Conservation (phyloP, 371 early-diverging fungal genomes). For the Haplosporangium sp. region DNA sequence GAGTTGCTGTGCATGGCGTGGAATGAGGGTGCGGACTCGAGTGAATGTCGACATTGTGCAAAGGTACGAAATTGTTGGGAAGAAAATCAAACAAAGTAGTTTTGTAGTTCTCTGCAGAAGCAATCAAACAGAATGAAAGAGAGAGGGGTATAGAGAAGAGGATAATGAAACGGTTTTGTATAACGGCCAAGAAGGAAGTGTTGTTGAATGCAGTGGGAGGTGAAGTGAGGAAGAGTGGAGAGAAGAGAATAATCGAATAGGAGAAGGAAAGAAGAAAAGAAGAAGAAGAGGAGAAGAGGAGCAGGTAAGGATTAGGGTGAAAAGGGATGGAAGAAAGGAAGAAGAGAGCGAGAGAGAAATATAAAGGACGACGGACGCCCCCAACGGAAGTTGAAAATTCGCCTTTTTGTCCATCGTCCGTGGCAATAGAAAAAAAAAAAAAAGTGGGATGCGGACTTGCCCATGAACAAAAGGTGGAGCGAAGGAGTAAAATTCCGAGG, state of each 20-base stretch:
- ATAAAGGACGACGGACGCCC: conserved; percentile 2
- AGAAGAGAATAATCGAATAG: conserved; percentile 6
- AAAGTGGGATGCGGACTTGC: not conserved
- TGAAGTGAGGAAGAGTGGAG: conserved; percentile 1
- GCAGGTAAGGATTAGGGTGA: conserved; percentile 16
- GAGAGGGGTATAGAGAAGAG: conserved; percentile 7
- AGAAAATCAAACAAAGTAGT: not conserved
- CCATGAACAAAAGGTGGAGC: not conserved
- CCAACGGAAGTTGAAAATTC: conserved; percentile 36
- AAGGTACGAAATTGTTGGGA: not conserved
- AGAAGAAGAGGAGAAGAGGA: conserved; percentile 1
- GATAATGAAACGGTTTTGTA: not conserved
- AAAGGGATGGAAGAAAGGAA: conserved; percentile 7
- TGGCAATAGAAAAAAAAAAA: conserved; percentile 14
- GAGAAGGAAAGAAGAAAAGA: conserved; percentile 4
- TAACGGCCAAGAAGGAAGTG: conserved; percentile 2
- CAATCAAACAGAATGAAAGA: not conserved
- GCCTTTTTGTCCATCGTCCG: conserved; percentile 22
- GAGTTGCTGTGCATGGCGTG: conserved; percentile 23
- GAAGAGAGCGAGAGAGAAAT: not conserved
- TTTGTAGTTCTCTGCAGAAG: no score
- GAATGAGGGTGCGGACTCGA: conserved; percentile 27
- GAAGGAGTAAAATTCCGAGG: conserved; percentile 1
- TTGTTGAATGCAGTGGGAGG: conserved; percentile 4
- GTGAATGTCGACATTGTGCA: conserved; percentile 33